phyloP scores from a whole-genome alignment of 768 basidiomycete genomes.

The Auricularia cornea region DNA sequence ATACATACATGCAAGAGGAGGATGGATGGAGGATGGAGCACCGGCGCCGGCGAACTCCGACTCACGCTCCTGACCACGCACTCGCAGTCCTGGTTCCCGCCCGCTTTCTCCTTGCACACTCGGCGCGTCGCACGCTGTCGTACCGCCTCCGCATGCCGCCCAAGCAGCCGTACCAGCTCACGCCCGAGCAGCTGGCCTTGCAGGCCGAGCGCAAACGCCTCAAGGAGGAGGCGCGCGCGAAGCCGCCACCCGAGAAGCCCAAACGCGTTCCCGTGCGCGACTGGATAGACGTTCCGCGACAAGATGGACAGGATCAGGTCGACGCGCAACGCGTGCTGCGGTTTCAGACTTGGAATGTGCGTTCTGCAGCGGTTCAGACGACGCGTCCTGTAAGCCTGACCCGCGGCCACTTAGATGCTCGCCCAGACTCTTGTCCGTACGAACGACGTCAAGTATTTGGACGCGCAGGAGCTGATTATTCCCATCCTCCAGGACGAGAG shows the following conservation, averaged over 20 bases:
- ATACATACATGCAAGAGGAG: too few species aligned
- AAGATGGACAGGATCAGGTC: slow-evolving; percentile 25
- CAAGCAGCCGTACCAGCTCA: slow-evolving; percentile 18
- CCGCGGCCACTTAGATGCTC: slow-evolving; percentile 42
- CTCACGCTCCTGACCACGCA: too few species aligned
- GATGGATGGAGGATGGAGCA: neutral
- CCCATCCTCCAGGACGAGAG: slow-evolving; percentile 48
- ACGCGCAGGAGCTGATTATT: neutral
- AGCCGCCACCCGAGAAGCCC: slow-evolving; percentile 16
- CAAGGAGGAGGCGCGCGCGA: slow-evolving; percentile 8
- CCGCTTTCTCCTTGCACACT: too few species aligned
- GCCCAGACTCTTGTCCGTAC: slow-evolving; percentile 74
- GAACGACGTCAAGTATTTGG: slow-evolving; percentile 22
- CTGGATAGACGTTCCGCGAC: slow-evolving; percentile 3
- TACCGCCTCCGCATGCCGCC: neutral
- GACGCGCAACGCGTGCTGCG: slow-evolving; percentile 14
- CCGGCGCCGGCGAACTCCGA: too few species aligned
- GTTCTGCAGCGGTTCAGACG: slow-evolving; percentile 26
- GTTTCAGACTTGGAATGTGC: slow-evolving; percentile 78
- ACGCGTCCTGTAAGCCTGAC: slow-evolving; percentile 9
- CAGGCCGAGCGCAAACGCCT: slow-evolving; percentile 34
- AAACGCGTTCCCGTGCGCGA: neutral
- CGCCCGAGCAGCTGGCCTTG: slow-evolving; percentile 49
- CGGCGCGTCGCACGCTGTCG: neutral
- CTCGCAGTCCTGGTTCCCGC: too few species aligned